These are phyloP conservation scores for Trametes elegans DNA, from an alignment of 768 basidiomycete genomes.

Conservation along the genomic window DNA sequence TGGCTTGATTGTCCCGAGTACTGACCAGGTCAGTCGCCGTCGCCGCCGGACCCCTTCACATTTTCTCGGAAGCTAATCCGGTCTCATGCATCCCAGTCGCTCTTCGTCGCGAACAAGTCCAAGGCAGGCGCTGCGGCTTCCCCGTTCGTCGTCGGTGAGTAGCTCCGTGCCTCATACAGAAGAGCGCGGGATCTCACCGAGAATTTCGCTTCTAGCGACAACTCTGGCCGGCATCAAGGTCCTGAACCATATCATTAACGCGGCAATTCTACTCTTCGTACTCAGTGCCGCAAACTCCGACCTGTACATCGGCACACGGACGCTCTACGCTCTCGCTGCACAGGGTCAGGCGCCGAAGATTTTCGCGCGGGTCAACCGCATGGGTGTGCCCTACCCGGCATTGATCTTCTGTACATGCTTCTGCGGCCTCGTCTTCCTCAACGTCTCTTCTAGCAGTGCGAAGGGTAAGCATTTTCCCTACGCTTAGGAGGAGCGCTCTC, in stretches of 20 bases:
- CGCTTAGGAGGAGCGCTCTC: neutral
- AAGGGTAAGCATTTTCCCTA: slow-evolving; percentile 37
- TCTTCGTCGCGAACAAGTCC: slow-evolving; percentile 40
- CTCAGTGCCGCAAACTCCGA: slow-evolving; percentile 62
- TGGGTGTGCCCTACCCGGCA: slow-evolving; percentile 38
- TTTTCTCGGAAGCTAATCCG: no score
- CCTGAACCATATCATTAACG: slow-evolving; percentile 65
- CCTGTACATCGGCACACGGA: slow-evolving; percentile 51
- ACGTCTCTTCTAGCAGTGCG: slow-evolving; percentile 48
- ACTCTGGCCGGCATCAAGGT: slow-evolving; percentile 53
- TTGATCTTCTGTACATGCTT: slow-evolving; percentile 53
- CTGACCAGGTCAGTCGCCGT: slow-evolving; percentile 37
- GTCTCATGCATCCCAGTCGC: neutral
- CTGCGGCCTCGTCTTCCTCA: slow-evolving; percentile 57
- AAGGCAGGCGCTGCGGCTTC: slow-evolving; percentile 54
- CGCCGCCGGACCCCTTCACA: neutral
- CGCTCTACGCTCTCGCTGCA: slow-evolving; percentile 44
- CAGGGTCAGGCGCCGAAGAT: slow-evolving; percentile 47
- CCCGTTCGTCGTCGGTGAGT: slow-evolving; percentile 56
- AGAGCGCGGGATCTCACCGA: neutral
- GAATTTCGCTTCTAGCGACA: slow-evolving; percentile 27
- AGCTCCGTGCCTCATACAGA: neutral
- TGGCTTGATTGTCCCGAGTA: slow-evolving; percentile 66
- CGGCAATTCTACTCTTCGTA: slow-evolving; percentile 62
- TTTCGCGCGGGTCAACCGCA: slow-evolving; percentile 35